Evolutionary conservation across 2,329 filamentous ascomycete genomes (phyloP).

Genomic region (Aureobasidium pullulans): DNA sequence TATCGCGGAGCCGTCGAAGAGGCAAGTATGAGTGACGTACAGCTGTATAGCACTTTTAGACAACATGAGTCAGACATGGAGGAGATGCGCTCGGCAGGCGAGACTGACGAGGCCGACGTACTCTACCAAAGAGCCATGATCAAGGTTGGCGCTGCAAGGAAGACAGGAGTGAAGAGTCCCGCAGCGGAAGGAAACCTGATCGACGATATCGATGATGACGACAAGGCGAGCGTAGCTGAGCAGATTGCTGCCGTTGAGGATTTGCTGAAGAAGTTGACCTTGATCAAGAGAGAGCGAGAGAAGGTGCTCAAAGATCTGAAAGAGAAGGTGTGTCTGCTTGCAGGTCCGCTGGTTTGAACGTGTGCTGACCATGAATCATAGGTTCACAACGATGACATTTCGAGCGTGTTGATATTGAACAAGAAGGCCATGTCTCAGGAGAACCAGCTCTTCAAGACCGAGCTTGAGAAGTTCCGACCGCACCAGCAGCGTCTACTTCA

Average conservation of each 20-base stretch:
- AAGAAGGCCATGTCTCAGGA: conserved; percentile 95
- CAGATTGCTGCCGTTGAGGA: conserved; percentile 88
- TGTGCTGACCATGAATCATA: conserved; percentile 31
- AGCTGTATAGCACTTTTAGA: conserved; percentile 73
- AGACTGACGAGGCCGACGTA: conserved; percentile 77
- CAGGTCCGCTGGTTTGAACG: neutral
- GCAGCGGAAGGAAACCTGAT: conserved; percentile 68
- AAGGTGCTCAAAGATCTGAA: conserved; percentile 96
- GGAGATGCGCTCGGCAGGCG: conserved; percentile 86
- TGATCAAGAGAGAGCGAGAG: conserved; percentile 84
- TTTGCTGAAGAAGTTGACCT: conserved; percentile 78
- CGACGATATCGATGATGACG: conserved; percentile 86
- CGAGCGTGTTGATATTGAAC: conserved; percentile 92
- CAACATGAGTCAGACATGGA: conserved; percentile 86
- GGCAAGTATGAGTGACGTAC: conserved; percentile 75
- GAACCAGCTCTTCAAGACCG: conserved; percentile 83
- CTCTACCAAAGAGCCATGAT: conserved; percentile 82
- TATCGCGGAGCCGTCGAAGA: conserved; percentile 87
- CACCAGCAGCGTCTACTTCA: conserved; percentile 87
- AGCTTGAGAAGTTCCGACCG: conserved; percentile 93
- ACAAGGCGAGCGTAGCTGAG: conserved; percentile 74
- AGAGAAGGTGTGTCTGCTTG: conserved; percentile 64
- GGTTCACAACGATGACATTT: conserved; percentile 96
- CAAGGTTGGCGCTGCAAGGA: conserved; percentile 57
- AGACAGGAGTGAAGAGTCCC: conserved; percentile 48